These are phyloP conservation scores for Paraglomus brasilianum DNA, from an alignment of 192 early-diverging fungal genomes.

Conservation along the genomic window DNA sequence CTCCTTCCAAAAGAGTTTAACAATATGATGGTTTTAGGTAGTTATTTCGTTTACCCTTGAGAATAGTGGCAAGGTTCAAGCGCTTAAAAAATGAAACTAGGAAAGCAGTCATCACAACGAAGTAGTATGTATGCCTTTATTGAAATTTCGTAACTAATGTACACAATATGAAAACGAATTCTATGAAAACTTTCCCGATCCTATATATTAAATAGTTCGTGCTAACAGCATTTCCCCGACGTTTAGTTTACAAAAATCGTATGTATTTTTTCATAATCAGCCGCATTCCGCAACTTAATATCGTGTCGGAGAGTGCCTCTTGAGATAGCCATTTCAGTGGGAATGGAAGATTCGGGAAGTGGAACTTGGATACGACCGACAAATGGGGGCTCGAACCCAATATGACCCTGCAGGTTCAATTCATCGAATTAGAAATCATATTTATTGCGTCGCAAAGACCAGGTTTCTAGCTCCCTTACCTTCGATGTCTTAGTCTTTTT, in stretches of 20 bases:
- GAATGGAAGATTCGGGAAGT: neutral
- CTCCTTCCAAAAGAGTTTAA: too few species aligned
- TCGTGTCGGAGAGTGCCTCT: conserved; percentile 13
- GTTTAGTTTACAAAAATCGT: conserved; percentile 38
- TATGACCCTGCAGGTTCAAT: conserved; percentile 5
- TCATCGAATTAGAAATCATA: neutral
- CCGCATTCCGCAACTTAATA: conserved; percentile 29
- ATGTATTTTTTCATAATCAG: conserved; percentile 39
- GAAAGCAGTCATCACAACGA: too few species aligned
- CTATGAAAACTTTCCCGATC: too few species aligned
- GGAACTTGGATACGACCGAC: conserved; percentile 31
- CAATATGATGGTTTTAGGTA: too few species aligned
- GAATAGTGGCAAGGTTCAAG: too few species aligned
- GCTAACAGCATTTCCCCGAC: too few species aligned
- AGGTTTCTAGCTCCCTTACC: conserved; percentile 16
- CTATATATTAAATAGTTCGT: too few species aligned
- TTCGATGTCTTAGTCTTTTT: conserved; percentile 9
- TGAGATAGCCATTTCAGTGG: neutral
- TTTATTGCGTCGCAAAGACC: neutral
- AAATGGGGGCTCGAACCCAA: conserved; percentile 15
- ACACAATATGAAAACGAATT: too few species aligned
- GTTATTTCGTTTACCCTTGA: too few species aligned
- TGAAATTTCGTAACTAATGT: too few species aligned
- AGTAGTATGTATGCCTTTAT: too few species aligned
- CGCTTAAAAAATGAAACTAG: too few species aligned